A percentile compares a stretch with the other conserved stretches of the same genome.
These are phyloP conservation scores for Diplosphaera chodatii DNA, from an alignment of 139 green algal genomes.

Conservation along the genomic window DNA sequence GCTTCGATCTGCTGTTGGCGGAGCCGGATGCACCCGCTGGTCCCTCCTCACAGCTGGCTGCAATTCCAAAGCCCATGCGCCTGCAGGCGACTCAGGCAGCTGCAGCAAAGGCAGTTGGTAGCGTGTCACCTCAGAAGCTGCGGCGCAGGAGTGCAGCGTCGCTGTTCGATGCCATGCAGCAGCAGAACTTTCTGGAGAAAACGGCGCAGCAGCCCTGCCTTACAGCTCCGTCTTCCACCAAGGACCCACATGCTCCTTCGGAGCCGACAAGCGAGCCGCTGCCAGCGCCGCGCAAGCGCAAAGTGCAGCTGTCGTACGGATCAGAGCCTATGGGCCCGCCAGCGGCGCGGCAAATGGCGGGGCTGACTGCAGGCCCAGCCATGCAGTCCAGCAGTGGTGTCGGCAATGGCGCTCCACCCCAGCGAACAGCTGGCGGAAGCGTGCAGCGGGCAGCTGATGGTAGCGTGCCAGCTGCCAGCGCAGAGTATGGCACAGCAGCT, in stretches of 20 bases:
- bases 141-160: neutral
- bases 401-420: too few species aligned
- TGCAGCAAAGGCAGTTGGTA: neutral
- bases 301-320: neutral
- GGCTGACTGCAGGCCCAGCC: too few species aligned
- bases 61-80: neutral
- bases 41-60: too few species aligned
- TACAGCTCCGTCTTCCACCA: too few species aligned
- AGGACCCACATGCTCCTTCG: neutral
- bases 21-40: neutral
- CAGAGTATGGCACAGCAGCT: too few species aligned
- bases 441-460: neutral
- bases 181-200: neutral
- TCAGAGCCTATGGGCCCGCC: neutral
- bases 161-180: neutral
- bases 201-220: neutral
- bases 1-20: neutral
- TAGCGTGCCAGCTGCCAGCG: too few species aligned
- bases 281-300: neutral
- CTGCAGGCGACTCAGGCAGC: neutral
- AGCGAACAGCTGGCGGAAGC: neutral
- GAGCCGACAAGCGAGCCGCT: neutral
- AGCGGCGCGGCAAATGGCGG: constrained; percentile 1
- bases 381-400: neutral
- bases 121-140: neutral